Evolutionary conservation across 2,329 filamentous ascomycete species (phyloP).

Genomic region (Hypoxylon sp.): DNA sequence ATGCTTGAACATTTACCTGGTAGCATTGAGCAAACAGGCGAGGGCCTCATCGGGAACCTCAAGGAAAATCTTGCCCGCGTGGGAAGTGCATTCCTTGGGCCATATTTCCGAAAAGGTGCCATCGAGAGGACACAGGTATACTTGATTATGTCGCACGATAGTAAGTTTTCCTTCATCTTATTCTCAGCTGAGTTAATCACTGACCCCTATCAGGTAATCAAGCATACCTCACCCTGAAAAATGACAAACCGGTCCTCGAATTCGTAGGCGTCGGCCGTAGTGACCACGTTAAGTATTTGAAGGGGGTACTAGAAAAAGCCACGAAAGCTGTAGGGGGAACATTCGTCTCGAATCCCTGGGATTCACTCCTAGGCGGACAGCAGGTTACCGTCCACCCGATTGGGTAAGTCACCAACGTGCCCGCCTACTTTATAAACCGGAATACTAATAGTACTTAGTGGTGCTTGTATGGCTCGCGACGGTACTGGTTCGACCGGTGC

Average conservation of each 20-base stretch:
- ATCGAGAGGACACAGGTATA: constrained; percentile 74
- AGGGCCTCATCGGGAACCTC: constrained; percentile 59
- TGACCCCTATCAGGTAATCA: constrained; percentile 65
- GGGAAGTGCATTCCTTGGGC: constrained; percentile 71
- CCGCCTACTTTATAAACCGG: background rate
- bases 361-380: constrained; percentile 68
- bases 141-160: constrained; percentile 77
- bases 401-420: constrained; percentile 59
- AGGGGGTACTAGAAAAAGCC: constrained; percentile 66
- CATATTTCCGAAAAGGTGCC: constrained; percentile 69
- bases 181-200: constrained; percentile 22
- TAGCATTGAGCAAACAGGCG: constrained; percentile 58
- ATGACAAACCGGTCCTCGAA: constrained; percentile 72
- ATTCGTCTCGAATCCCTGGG: constrained; percentile 72
- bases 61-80: constrained; percentile 64
- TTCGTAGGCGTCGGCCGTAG: constrained; percentile 72
- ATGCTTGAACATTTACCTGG: constrained; percentile 70
- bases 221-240: constrained; percentile 70
- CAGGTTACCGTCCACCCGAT: constrained; percentile 77
- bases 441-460: constrained; percentile 57
- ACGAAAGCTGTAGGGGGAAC: constrained; percentile 73
- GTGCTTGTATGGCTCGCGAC: constrained; percentile 74
- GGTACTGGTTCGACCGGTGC: constrained; percentile 71
- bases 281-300: constrained; percentile 68
- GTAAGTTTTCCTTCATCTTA: constrained; percentile 52